Evolutionary conservation across 202 grass and related monocot genomes (phyloP).

Genomic region (Digitaria exilis): DNA sequence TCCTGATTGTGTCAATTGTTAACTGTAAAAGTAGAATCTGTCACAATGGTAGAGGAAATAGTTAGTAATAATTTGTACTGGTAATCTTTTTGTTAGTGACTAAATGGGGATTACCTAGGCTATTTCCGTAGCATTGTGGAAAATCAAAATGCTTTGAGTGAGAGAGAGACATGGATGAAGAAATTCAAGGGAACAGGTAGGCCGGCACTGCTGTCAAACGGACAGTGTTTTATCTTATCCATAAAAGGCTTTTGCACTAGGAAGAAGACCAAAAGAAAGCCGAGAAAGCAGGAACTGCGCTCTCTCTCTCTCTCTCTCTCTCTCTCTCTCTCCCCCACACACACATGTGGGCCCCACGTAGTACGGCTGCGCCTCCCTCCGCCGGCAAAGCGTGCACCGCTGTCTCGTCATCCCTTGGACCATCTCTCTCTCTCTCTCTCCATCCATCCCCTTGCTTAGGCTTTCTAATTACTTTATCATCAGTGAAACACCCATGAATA

Average conservation of each 20-base stretch:
- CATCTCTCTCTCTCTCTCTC: not conserved
- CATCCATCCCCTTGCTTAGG: slow-evolving; percentile 30
- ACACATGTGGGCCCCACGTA: slow-evolving; percentile 30
- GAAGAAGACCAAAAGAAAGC: slow-evolving; percentile 49
- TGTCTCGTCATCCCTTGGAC: slow-evolving; percentile 66
- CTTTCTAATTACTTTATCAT: slow-evolving; percentile 7
- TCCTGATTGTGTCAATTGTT: slow-evolving; percentile 1
- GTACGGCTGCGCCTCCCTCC: slow-evolving; percentile 66
- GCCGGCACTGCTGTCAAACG: not conserved
- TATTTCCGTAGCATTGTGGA: not conserved
- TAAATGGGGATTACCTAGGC: not conserved
- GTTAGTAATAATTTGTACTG: not conserved
- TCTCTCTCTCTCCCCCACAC: too few species aligned
- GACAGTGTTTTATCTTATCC: slow-evolving; percentile 26
- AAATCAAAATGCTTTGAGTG: not conserved
- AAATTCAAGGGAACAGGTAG: not conserved
- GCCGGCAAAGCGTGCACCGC: slow-evolving; percentile 66
- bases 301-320: not conserved
- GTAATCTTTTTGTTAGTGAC: not conserved
- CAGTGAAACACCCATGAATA: not conserved
- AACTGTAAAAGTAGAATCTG: not conserved
- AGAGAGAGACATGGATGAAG: not conserved
- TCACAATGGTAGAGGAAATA: not conserved
- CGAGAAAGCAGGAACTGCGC: slow-evolving; percentile 30
- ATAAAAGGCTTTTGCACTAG: slow-evolving; percentile 45